Evolutionary conservation across 805 yeast species (phyloP), one percentile per base, ranked within the genome.

Genomic region (Wickerhamiella nectarea): DNA sequence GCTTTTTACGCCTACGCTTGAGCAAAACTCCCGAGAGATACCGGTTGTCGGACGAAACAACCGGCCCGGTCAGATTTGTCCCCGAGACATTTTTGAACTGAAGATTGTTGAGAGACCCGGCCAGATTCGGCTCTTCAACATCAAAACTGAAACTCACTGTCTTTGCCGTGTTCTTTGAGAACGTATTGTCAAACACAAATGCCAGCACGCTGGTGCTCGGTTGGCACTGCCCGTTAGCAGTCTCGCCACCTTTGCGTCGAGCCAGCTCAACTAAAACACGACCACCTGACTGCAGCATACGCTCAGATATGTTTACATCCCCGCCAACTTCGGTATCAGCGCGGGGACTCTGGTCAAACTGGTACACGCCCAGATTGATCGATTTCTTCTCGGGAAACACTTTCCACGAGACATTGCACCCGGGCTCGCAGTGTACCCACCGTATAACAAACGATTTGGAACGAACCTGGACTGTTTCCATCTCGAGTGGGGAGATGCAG

Each of bases 391-490:
- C 59, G 1, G 97, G 96, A 54, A 78, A 79, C 42, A 86, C 70
- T 56, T 80, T 87, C 81, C 91, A 89, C 48, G 73, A 73, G 36
- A 89, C 72, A 15, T 68, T 59, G 24, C 78, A 71, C 46, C 76
- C 72, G 33, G 75, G 80, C 0, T 82, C 80, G 6, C 82, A 81
- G 49, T 76, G 73, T 44, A 87, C 76, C 97, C 97, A 91, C 53
- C 89, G 84, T 55, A 87, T 82, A 49, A 86, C 75, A 56, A 83
- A 89, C 46, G 91, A 80, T 60, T 84, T 81, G 40, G 93, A 78
- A 54, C 87, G 94, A 19, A 91, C 76, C 61, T 89, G 96, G 39
- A 91, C 72, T 2, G 86, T 78, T 62, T 89, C 97, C 95, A 86
- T 83, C n/a, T 17, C 11, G 34, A 29, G 38, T 21, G 19, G 28